A percentile compares a stretch with the other conserved stretches of the same genome.
These are phyloP conservation scores for Vigna angularis DNA, from an alignment of 306 rosid genomes.

Conservation along the genomic window DNA sequence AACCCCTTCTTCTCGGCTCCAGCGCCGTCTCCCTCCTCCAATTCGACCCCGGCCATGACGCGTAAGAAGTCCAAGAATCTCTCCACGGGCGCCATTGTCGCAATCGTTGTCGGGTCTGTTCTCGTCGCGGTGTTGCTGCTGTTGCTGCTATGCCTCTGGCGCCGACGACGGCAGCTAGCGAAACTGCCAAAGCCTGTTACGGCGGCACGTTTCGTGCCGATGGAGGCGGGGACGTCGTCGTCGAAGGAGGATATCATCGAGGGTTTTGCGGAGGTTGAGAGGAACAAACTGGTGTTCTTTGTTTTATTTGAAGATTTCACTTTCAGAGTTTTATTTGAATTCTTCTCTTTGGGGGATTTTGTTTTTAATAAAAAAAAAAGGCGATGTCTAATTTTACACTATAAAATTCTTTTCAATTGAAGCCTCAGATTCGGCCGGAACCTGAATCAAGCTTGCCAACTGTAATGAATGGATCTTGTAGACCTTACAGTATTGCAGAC, in stretches of 20 bases:
- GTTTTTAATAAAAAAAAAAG: not conserved
- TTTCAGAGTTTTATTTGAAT: too few species aligned
- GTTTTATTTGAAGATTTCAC: constrained; percentile 48
- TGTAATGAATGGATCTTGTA: constrained; percentile 62
- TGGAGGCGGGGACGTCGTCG: constrained; percentile 92
- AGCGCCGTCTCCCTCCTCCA: constrained; percentile 58
- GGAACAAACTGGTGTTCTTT: constrained; percentile 82
- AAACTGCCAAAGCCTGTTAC: constrained; percentile 60
- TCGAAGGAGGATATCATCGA: constrained; percentile 97
- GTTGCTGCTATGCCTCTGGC: constrained; percentile 61
- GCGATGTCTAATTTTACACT: too few species aligned
- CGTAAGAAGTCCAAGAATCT: constrained; percentile 68
- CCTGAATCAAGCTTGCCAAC: constrained; percentile 62
- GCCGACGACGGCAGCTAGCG: constrained; percentile 50
- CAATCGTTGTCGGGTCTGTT: constrained; percentile 61
- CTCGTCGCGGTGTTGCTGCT: constrained; percentile 45
- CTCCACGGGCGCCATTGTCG: constrained; percentile 82
- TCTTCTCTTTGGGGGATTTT: constrained; percentile 49
- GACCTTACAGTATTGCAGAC: constrained; percentile 57
- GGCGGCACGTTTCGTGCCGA: constrained; percentile 49
- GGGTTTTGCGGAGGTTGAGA: constrained; percentile 80
- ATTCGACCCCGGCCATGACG: not conserved
- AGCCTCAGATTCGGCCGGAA: constrained; percentile 46
- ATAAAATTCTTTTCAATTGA: constrained; percentile 39
- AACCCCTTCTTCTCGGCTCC: constrained; percentile 86